Evolutionary conservation across 257 asterid species (phyloP).

Genomic region (Nicotiana tomentosiformis): DNA sequence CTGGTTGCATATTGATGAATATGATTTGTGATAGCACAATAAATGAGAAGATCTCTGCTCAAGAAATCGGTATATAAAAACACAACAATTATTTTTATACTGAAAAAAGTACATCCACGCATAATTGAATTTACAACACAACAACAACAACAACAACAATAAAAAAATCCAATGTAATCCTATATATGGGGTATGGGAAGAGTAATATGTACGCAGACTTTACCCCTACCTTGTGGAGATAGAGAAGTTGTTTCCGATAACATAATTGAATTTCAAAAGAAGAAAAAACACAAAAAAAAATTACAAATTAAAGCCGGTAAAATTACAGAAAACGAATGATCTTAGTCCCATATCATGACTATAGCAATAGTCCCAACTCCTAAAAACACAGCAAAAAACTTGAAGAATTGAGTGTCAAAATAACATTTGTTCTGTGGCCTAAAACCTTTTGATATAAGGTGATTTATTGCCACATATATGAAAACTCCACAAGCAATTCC

Average conservation of each 20-base stretch:
- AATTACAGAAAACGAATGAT: not conserved
- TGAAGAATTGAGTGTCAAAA: constrained; percentile 59
- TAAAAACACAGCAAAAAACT: constrained; percentile 63
- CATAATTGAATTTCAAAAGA: not conserved
- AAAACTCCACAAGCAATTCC: constrained; percentile 80
- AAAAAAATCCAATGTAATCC: no score
- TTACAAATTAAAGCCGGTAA: not conserved
- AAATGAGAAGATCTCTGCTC: not conserved
- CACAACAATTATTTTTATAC: not conserved
- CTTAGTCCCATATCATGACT: constrained; percentile 87
- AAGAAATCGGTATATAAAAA: not conserved
- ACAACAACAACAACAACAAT: no score
- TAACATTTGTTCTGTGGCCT: constrained; percentile 34
- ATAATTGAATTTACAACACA: not conserved
- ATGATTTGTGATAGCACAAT: not conserved
- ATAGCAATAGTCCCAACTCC: constrained; percentile 72
- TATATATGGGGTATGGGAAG: no score
- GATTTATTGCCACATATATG: constrained; percentile 75
- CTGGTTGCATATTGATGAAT: not conserved
- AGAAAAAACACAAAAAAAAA: not conserved
- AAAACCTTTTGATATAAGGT: constrained; percentile 68
- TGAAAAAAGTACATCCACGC: not conserved
- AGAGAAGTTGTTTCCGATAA: no score
- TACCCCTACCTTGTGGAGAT: no score
- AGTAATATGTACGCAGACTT: no score